These are phyloP conservation scores for Brassica nigra DNA, from an alignment of 345 rosid species.

Conservation along the genomic window DNA sequence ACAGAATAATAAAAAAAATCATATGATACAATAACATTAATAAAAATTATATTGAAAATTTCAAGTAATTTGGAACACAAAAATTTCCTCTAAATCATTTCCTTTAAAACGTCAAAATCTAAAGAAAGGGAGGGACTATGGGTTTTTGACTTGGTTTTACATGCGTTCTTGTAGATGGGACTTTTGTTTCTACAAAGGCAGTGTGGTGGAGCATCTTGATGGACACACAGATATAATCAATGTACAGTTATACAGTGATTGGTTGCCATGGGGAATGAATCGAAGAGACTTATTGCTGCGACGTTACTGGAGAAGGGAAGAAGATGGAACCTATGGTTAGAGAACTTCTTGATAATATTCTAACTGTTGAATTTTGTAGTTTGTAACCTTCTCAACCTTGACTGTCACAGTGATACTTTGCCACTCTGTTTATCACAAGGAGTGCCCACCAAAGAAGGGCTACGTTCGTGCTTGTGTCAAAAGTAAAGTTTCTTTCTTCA, in stretches of 20 bases:
- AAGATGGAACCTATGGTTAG: slow-evolving; percentile 93
- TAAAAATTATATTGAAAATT: too few relatives aligned
- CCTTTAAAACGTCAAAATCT: too few relatives aligned
- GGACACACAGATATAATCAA: slow-evolving; percentile 88
- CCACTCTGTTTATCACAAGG: slow-evolving; percentile 85
- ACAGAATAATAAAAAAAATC: too few relatives aligned
- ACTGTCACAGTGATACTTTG: slow-evolving; percentile 69
- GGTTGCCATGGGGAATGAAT: slow-evolving; percentile 88
- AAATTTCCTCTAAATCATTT: too few relatives aligned
- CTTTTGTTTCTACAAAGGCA: slow-evolving; percentile 69
- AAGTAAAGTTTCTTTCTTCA: slow-evolving; percentile 55
- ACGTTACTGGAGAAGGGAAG: slow-evolving; percentile 97
- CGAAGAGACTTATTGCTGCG: slow-evolving; percentile 76
- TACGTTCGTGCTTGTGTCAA: slow-evolving; percentile 88
- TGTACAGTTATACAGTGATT: slow-evolving; percentile 63
- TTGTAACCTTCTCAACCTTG: slow-evolving; percentile 20
- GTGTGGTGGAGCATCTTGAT: slow-evolving; percentile 85
- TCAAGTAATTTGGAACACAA: too few relatives aligned
- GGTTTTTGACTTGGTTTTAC: neutral
- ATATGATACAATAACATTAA: too few relatives aligned
- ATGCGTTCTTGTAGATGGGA: slow-evolving; percentile 74
- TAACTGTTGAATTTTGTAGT: neutral
- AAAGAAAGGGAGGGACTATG: too few relatives aligned
- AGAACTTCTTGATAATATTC: neutral
- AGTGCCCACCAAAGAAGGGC: slow-evolving; percentile 68